Evolutionary conservation across 768 basidiomycete genomes (phyloP).

Genomic region (Psilocybe sp.): DNA sequence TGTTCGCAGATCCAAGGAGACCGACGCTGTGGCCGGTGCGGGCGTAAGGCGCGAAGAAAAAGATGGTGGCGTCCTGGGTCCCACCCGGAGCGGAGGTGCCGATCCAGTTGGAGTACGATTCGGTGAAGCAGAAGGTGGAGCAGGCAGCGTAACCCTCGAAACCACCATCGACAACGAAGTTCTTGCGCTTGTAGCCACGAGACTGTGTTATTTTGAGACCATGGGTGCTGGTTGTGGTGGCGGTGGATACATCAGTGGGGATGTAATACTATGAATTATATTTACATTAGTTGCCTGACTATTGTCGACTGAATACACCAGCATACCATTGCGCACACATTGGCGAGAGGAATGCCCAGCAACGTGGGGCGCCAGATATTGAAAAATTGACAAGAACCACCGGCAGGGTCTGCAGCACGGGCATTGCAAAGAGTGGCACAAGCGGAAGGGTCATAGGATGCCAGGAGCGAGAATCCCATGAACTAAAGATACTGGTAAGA

Average conservation of each 20-base stretch:
- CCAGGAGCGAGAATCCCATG: constrained; percentile 7
- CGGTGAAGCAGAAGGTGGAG: constrained; percentile 35
- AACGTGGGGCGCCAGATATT: constrained; percentile 7
- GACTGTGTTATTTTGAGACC: constrained; percentile 39
- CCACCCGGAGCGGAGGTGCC: constrained; percentile 33
- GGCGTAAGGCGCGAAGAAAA: constrained; percentile 35
- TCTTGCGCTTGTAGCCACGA: constrained; percentile 38
- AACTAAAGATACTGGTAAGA: background rate
- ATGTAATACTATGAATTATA: constrained; percentile 33
- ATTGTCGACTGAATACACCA: background rate
- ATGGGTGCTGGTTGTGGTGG: constrained; percentile 41
- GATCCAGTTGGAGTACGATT: constrained; percentile 33
- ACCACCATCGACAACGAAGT: constrained; percentile 33
- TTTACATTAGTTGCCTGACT: background rate
- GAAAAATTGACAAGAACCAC: constrained; percentile 5
- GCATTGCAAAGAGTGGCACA: constrained; percentile 3
- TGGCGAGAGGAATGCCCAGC: constrained; percentile 1
- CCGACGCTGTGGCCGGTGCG: constrained; percentile 34
- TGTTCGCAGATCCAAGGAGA: constrained; percentile 38
- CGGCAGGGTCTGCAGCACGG: constrained; percentile 2
- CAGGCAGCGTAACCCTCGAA: constrained; percentile 39
- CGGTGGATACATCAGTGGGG: constrained; percentile 36
- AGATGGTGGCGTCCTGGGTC: constrained; percentile 36
- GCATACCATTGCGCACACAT: constrained; percentile 5
- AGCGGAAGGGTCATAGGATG: background rate